Evolutionary conservation across 768 basidiomycete species (phyloP), one percentile per base, ranked within the genome.

Genomic region (Pleurotus sapidus): DNA sequence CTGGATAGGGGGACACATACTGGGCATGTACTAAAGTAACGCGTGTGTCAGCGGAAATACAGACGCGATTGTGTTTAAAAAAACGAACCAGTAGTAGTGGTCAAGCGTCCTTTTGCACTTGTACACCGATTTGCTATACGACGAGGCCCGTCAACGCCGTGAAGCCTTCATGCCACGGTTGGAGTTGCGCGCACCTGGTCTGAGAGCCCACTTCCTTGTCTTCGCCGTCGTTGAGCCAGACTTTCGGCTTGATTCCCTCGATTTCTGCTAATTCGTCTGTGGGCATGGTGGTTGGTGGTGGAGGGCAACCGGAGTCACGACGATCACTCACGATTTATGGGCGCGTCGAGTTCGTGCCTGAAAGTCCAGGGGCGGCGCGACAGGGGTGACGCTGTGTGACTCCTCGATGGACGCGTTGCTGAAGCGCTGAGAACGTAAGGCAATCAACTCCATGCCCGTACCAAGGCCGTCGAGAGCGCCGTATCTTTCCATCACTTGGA

Each of bases 251-350:
- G 56, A 81, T 67, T 17, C 82, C 82, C 58, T 78, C 72, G 49
- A 84, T 83, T 65, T 77, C 76, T 54, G 72, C 74, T n/a, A 83
- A 74, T 62, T 78, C 81, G 63, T 82, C 81, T 61, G 39, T 37
- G 14, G 51, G 6, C 51, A 54, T 54, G 17, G n/a, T 30, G 4
- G 49, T 34, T 34, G 30, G 8, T 34, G 30, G 30, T 27, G 27
- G 4, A 9, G 30, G 30, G 30, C 30, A 34, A 34, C 2, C 30
- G 30, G 30, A 34, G 30, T 34, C 30, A 34, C 30, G 30, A 9
- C 30, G 30, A 30, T 30, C 30, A 30, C 30, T 30, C 30, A 30
- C 30, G 1, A 3, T 11, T 34, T 11, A 34, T 11, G 30, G 3
- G 30, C 30, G 30, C 30, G 30, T 34, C 30, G 30, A 34, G 1